Conservation (phyloP, 1,139 yeast genomes). For the Meyerozyma carpophila region DNA sequence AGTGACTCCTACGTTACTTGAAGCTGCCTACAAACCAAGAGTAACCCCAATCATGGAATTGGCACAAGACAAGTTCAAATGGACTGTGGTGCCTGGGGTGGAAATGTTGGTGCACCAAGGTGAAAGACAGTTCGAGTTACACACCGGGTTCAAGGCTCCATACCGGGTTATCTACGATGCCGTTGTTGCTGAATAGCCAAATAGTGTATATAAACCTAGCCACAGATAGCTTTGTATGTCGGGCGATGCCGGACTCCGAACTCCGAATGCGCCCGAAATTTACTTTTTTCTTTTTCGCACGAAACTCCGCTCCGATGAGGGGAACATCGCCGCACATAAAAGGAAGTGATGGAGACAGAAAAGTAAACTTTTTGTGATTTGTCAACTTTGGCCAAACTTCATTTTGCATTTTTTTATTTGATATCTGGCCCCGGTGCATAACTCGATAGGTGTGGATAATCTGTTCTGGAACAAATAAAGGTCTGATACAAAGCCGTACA, state of each 20-base stretch:
- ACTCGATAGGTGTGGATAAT: no score
- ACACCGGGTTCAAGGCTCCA: constrained; percentile 70
- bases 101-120: constrained; percentile 94
- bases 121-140: constrained; percentile 72
- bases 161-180: constrained; percentile 56
- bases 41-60: constrained; percentile 79
- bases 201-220: constrained; percentile 4
- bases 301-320: constrained; percentile 2
- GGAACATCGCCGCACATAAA: constrained; percentile 1
- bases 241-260: not conserved
- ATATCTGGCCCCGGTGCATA: not conserved
- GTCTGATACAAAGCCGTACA: no score
- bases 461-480: no score
- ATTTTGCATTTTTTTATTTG: not conserved
- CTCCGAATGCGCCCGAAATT: not conserved
- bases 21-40: constrained; percentile 90
- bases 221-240: not conserved
- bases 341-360: not conserved
- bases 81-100: constrained; percentile 81
- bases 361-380: not conserved
- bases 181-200: constrained; percentile 32
- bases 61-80: constrained; percentile 53
- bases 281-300: not conserved
- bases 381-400: not conserved
- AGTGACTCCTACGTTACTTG: constrained; percentile 58